These are phyloP conservation scores for Kluyveromyces marxianus DNA, from an alignment of 1,139 yeast genomes.

Conservation along the genomic window DNA sequence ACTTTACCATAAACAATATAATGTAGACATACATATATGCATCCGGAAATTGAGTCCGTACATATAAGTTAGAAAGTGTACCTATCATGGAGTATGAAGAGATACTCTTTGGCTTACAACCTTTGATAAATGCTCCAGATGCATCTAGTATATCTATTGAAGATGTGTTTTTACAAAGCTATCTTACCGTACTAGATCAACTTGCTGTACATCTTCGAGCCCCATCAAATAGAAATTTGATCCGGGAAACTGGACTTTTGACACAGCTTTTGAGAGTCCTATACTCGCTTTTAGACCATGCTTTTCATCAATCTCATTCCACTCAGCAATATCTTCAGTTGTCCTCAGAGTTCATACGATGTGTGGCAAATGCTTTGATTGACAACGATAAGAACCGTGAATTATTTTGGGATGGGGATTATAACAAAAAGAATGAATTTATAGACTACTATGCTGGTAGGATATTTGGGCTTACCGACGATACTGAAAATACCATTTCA, in stretches of 20 bases:
- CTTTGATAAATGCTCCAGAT: conserved; percentile 18
- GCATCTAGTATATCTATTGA: conserved; percentile 15
- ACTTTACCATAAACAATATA: no score
- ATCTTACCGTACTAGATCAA: conserved; percentile 21
- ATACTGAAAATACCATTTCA: conserved; percentile 9
- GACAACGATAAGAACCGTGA: conserved; percentile 27
- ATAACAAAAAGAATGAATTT: conserved; percentile 8
- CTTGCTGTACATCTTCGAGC: conserved; percentile 27
- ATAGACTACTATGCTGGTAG: conserved; percentile 16
- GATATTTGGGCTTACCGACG: conserved; percentile 10
- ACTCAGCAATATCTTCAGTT: conserved; percentile 14
- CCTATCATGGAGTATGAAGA: conserved; percentile 27
- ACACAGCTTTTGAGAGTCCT: conserved; percentile 14
- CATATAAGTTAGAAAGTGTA: no score
- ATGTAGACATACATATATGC: no score
- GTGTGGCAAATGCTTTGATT: conserved; percentile 27
- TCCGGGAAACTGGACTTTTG: conserved; percentile 25
- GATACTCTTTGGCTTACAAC: conserved; percentile 25
- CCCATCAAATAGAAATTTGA: conserved; percentile 23
- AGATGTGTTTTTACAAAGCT: conserved; percentile 13
- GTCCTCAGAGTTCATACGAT: conserved; percentile 25
- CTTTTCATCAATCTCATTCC: conserved; percentile 10
- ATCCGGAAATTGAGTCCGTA: no score
- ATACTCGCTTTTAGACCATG: conserved; percentile 10
- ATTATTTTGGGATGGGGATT: conserved; percentile 12